phyloP scores from a whole-genome alignment of 2,329 filamentous ascomycete species.

The Triangularia setosa region DNA sequence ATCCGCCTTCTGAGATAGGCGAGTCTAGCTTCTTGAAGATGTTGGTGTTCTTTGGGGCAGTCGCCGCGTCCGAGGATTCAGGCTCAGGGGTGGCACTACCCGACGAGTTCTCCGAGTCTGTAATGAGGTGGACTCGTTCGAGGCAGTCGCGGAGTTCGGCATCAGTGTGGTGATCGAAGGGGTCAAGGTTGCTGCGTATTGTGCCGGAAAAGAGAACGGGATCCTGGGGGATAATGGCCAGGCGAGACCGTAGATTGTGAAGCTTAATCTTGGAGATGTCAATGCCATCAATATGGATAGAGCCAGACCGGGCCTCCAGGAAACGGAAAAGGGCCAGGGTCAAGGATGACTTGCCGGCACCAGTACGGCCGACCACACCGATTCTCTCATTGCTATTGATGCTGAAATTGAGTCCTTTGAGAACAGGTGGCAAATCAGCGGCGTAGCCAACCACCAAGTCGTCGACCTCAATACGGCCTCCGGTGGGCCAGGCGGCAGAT shows the following conservation, averaged over 20 bases:
- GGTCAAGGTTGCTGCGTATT: conserved; percentile 71
- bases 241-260: conserved; percentile 64
- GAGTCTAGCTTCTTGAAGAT: conserved; percentile 61
- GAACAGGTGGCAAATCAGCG: conserved; percentile 63
- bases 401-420: conserved; percentile 65
- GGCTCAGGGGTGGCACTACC: conserved; percentile 36
- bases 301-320: conserved; percentile 63
- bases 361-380: conserved; percentile 74
- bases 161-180: conserved; percentile 68
- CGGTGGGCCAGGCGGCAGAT: conserved; percentile 70
- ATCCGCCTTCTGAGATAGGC: conserved; percentile 65
- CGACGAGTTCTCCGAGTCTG: conserved; percentile 36
- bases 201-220: conserved; percentile 80
- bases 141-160: conserved; percentile 66
- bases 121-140: conserved; percentile 62
- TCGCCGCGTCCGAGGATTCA: conserved; percentile 20
- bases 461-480: conserved; percentile 69
- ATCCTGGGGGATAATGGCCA: conserved; percentile 78
- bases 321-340: conserved; percentile 76
- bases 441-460: conserved; percentile 71
- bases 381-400: conserved; percentile 65
- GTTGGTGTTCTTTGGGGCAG: conserved; percentile 53
- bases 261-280: conserved; percentile 71
- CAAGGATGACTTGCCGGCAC: conserved; percentile 72
- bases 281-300: conserved; percentile 66